Base-by-base conservation (phyloP, 2,329 filamentous ascomycete genomes). In the Aspergillus udagawae region DNA sequence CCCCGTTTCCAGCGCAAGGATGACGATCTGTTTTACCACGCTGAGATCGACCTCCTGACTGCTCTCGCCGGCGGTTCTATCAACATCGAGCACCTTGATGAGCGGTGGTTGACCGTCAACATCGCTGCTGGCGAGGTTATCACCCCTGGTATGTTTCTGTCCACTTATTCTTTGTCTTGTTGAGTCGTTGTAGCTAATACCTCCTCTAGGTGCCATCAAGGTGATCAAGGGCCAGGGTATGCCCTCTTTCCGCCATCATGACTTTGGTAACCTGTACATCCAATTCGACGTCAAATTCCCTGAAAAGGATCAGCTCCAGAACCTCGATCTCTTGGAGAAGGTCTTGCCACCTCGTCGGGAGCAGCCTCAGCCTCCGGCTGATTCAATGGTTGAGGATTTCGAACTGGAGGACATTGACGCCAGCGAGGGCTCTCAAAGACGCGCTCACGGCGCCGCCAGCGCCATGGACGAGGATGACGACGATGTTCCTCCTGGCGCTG, bases 261-360 rank as follows among this genome's bases (percentile, higher is more conserved):
- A 97, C 77, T 87, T 85, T 72, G 94, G 94, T 70, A 97, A 99
- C 79, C 82, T 99, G 67, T 99, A 94, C 81, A 92, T 99, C 71
- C 91, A 96, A 73, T 99, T 99, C 80, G 88, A 90, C 70, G 92
- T 99, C 78, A 96, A 96, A 79, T 97, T 99, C 84, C 94, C 94
- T 51, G 88, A 90, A 70, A 88, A 87, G 79, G 81, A 85, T 71
- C 73, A 84, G 41, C 80, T 86, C 17, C 82, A 86, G 57, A 88
- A 90, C 61, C 89, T 96, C 66, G 85, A 90, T 56, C 82, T 87
- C 12, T 86, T 99, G 42, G 92, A 94, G 71, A 83, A 87, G 67
- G 87, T 96, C 55, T 85, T 99, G n/a, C 93, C 93, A 2, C 78
- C 89, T 1, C 88, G 86, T 57, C 75, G 84, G 42, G 73, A 87